These are phyloP conservation scores for Pulicaria dysenterica DNA, from an alignment of 129 eudicot genomes.

Conservation along the genomic window DNA sequence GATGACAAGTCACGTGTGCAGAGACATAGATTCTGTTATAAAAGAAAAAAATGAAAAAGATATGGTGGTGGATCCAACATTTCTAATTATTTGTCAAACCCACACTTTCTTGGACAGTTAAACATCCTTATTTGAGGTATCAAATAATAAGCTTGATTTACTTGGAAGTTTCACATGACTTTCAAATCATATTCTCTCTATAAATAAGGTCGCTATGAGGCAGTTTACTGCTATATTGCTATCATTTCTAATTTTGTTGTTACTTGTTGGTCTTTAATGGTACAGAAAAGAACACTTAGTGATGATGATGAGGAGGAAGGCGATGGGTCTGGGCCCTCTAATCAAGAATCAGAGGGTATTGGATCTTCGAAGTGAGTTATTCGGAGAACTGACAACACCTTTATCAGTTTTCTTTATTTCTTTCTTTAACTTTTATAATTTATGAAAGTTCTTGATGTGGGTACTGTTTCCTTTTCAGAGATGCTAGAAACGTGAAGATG, in stretches of 20 bases:
- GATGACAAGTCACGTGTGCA: conserved; percentile 8
- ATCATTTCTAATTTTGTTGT: conserved; percentile 12
- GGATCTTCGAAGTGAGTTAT: conserved; percentile 47
- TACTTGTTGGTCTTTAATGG: conserved; percentile 47
- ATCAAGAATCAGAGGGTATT: conserved; percentile 37
- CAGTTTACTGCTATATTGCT: conserved; percentile 33
- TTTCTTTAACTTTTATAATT: neutral
- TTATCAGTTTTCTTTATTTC: neutral
- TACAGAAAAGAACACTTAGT: conserved; percentile 45
- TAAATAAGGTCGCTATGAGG: conserved; percentile 15
- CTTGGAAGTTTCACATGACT: conserved; percentile 33
- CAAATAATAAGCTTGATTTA: conserved; percentile 13
- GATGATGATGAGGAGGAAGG: conserved; percentile 36
- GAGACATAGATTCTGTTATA: conserved; percentile 26
- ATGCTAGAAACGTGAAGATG: conserved; percentile 37
- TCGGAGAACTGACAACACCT: neutral
- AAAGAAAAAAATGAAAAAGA: conserved; percentile 28
- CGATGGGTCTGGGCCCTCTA: conserved; percentile 42
- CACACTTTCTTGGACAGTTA: conserved; percentile 5
- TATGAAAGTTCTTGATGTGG: conserved; percentile 21
- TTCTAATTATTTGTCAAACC: conserved; percentile 6
- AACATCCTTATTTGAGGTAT: neutral
- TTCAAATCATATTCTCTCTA: conserved; percentile 15
- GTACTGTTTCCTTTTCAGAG: conserved; percentile 36
- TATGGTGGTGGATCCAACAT: conserved; percentile 25